Evolutionary conservation across 2,329 filamentous ascomycete genomes (phyloP), one percentile per base, ranked within the genome.

Genomic region (Exserohilum turcica): DNA sequence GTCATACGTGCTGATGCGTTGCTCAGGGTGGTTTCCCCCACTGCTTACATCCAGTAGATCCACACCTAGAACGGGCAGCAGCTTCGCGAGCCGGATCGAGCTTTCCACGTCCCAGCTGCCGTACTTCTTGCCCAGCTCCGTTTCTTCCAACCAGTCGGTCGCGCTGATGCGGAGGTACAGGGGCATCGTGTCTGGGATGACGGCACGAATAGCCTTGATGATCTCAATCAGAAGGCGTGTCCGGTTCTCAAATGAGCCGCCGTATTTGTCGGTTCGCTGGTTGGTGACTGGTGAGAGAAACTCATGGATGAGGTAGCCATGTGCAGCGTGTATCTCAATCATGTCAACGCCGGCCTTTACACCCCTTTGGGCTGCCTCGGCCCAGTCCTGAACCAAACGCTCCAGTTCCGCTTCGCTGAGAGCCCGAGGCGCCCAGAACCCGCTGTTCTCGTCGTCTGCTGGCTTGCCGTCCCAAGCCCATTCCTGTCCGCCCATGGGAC

Each of bases 11-110:
- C 68, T 67, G 42, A 73, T 77, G 7, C 69, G 67, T 59, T 81
- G 79, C n/a, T 66, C 54, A 1, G 67, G 70, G 55, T 78, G 74
- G 50, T 80, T 81, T 0, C 76, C 78, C 0, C 76, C 78, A 9
- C 73, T 76, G 48, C 75, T 78, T 2, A 79, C 77, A 50, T 80
- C 78, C 3, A 80, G 51, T 0, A 80, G 64, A 52, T 80, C 78
- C 0, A 80, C 67, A 0, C 77, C 78, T 0, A 77, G 53, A 6
- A 62, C 67, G 0, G 78, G 74, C 1, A 80, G 68, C 4, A 76
- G 36, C 37, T 77, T 77, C 0, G 76, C 75, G 2, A 80, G 62
- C 33, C 64, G 54, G 15, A 77, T 69, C 2, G 75, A 76, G 31
- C 71, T 73, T 18, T 71, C 63, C 9, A 79, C 60, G 18, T 76